Percentiles rank a stretch among this genome's conserved stretches.
phyloP scores from a whole-genome alignment of 495 filamentous ascomycete genomes.

The Hyphodiscus hymeniophilus region DNA sequence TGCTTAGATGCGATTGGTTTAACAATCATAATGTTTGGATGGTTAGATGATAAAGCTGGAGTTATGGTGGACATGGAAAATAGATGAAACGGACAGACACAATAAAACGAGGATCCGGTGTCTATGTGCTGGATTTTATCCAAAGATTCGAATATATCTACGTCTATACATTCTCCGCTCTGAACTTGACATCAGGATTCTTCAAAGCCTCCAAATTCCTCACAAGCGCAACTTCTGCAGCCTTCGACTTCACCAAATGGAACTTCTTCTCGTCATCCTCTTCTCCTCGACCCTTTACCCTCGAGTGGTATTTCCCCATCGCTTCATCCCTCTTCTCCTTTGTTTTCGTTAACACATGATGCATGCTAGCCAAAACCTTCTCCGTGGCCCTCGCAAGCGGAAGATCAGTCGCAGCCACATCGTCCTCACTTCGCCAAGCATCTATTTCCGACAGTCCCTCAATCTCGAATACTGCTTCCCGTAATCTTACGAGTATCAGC shows the following conservation, averaged over 20 bases:
- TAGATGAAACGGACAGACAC: neutral
- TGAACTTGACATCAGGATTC: slow-evolving; percentile 51
- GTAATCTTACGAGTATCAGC: slow-evolving; percentile 77
- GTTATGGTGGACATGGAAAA: slow-evolving; percentile 15
- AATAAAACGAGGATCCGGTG: neutral
- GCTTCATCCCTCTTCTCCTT: slow-evolving; percentile 55
- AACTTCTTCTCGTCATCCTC: slow-evolving; percentile 51
- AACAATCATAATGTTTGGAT: neutral
- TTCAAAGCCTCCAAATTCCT: slow-evolving; percentile 59
- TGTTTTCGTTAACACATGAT: slow-evolving; percentile 72
- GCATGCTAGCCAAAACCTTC: slow-evolving; percentile 91
- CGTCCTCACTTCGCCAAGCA: slow-evolving; percentile 64
- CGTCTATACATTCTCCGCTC: slow-evolving; percentile 40
- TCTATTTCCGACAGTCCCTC: slow-evolving; percentile 37
- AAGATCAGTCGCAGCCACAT: slow-evolving; percentile 56
- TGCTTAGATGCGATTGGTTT: neutral
- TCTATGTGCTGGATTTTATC: too few relatives aligned
- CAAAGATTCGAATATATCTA: neutral
- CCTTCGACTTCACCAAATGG: slow-evolving; percentile 61
- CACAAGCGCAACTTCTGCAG: slow-evolving; percentile 72
- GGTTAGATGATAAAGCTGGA: slow-evolving; percentile 10
- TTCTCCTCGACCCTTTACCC: slow-evolving; percentile 23
- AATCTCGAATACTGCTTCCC: slow-evolving; percentile 55
- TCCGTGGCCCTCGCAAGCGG: slow-evolving; percentile 76
- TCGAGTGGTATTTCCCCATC: slow-evolving; percentile 30